Base-by-base conservation (phyloP, 2,329 filamentous ascomycete species). In the Microdochium bolleyi region DNA sequence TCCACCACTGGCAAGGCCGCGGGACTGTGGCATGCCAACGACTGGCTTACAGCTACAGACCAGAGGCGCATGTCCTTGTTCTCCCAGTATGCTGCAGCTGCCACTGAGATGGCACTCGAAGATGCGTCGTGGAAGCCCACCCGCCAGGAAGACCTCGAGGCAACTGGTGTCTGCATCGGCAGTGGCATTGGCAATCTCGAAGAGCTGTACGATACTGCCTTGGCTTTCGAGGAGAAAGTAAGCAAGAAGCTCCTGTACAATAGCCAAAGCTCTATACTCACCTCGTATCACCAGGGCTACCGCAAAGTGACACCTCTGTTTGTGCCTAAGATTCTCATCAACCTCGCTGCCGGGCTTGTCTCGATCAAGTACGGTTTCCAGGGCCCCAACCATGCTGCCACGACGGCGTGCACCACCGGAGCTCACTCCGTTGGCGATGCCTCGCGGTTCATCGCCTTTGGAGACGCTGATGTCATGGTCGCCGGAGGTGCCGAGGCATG, bases 401-500 rank as follows among this genome's bases (percentile, higher is more conserved):
- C 92, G 0, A 99, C 94, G 13, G 94, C 94, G 54, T 99, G 94
- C 67, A 97, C 94, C 1, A 99, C 94, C 0, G 94, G 94, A 11
- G 89, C 92, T 1, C 94, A 99, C 71, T 91, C 92, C 1, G 85
- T 99, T 50, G 94, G 92, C 19, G 94, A 99, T 67, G 94, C 94
- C 5, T 85, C 88, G n/a, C 84, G 92, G 19, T 89, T 96, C 66
- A 92, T 99, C 56, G 82, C 87, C n/a, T 85, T 85, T 63, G 92
- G 91, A 7, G 92, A 97, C 66, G 92, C 92, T 48, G 81, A 96
- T 67, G 87, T 97, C 52, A 97, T 99, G 91, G 73, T 99, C 9
- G 91, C 94, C n/a, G 94, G 94, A 44, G 92, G 92, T 25, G 84
- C 92, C 9, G 94, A 99, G 70, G 91, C 92, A 0, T 99, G 94